Conservation (phyloP, 2,329 filamentous ascomycete genomes). For the Xylariaceae sp. region DNA sequence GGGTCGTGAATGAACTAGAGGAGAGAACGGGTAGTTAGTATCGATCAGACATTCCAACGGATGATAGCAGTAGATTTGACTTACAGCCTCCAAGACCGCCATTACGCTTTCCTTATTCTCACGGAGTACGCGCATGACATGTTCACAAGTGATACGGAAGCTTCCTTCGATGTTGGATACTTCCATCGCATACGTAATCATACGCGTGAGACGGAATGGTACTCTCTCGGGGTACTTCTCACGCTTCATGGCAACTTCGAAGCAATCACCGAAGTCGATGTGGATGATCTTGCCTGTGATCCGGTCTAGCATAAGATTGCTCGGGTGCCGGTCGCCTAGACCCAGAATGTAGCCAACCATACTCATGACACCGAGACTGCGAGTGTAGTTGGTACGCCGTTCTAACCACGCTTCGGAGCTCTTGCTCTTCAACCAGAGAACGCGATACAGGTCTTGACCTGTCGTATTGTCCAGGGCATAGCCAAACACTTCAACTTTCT, state of each 20-base stretch:
- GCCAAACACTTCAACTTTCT: constrained; percentile 98
- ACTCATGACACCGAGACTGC: constrained; percentile 97
- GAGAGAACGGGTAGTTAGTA: constrained; percentile 18
- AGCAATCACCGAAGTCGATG: constrained; percentile 99
- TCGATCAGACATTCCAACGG: neutral
- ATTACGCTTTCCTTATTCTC: constrained; percentile 98
- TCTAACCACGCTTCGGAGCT: constrained; percentile 97
- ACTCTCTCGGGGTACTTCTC: constrained; percentile 98
- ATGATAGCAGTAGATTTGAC: constrained; percentile 36
- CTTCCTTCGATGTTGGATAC: constrained; percentile 99
- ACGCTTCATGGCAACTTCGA: constrained; percentile 98
- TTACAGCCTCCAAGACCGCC: constrained; percentile 94
- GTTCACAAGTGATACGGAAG: constrained; percentile 96
- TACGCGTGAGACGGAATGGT: constrained; percentile 93
- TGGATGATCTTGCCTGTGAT: constrained; percentile 96
- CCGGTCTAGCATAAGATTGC: constrained; percentile 94
- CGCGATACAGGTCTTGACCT: constrained; percentile 94
- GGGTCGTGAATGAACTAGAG: constrained; percentile 94
- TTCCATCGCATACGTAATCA: constrained; percentile 99
- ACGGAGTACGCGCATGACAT: constrained; percentile 92
- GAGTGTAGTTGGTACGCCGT: constrained; percentile 95
- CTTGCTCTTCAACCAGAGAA: constrained; percentile 98
- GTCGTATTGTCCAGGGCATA: constrained; percentile 99
- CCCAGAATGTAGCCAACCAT: constrained; percentile 99
- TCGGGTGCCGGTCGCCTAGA: constrained; percentile 92